A percentile compares a stretch with the other conserved stretches of the same genome.
Conservation (phyloP, 768 basidiomycete species). For the Kwoniella botswanensis region DNA sequence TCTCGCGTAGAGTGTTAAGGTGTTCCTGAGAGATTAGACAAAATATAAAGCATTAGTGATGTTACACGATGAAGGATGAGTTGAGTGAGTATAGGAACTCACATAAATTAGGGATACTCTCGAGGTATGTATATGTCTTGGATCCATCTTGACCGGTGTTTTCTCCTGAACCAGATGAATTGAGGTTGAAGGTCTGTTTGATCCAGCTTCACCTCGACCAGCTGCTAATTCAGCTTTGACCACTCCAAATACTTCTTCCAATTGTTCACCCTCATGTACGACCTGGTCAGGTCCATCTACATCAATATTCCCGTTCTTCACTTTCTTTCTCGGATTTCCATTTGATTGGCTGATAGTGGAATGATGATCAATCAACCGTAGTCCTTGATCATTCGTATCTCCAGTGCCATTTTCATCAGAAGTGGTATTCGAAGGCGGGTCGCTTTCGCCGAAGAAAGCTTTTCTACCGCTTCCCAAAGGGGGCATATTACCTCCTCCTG, state of each 20-base stretch:
- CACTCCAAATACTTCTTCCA: slow-evolving; percentile 76
- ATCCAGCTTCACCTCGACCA: slow-evolving; percentile 49
- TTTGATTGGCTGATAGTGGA: background rate
- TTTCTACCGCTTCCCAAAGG: slow-evolving; percentile 15
- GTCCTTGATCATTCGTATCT: background rate
- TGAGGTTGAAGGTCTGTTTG: background rate
- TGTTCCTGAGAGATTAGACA: slow-evolving; percentile 62
- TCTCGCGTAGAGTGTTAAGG: slow-evolving; percentile 69
- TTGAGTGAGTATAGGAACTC: slow-evolving; percentile 16
- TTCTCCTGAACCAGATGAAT: no score
- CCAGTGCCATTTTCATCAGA: background rate
- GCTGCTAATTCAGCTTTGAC: slow-evolving; percentile 84
- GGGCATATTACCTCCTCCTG: background rate
- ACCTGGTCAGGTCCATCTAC: slow-evolving; percentile 37
- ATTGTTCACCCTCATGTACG: slow-evolving; percentile 46
- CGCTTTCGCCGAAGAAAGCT: slow-evolving; percentile 26
- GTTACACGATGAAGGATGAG: no score
- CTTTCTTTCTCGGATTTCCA: background rate
- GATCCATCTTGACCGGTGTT: background rate
- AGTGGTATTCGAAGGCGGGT: no score
- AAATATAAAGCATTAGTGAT: background rate
- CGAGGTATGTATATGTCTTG: slow-evolving; percentile 25
- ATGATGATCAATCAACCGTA: background rate
- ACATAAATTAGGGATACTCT: slow-evolving; percentile 45
- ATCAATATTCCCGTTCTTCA: slow-evolving; percentile 22